Percentiles rank a stretch among this genome's conserved stretches.
Conservation (phyloP, 2,329 filamentous ascomycete species). For the Beauveria caledonica region DNA sequence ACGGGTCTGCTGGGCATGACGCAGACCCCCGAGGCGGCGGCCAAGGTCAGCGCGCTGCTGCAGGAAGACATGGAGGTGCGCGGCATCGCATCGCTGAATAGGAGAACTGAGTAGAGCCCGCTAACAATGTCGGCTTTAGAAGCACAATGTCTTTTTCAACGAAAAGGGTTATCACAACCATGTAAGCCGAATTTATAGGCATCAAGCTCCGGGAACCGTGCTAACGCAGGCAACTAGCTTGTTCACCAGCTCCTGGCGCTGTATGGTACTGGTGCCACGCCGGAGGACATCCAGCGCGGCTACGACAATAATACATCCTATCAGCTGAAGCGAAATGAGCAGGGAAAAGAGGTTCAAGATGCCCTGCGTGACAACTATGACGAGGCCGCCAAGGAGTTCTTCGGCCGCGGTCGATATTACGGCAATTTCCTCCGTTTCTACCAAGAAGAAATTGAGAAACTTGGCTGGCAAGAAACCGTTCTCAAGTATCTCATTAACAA, state of each 20-base stretch:
- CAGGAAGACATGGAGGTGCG: constrained; percentile 63
- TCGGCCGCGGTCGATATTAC: constrained; percentile 59
- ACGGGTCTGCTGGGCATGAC: constrained; percentile 41
- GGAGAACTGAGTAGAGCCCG: neutral
- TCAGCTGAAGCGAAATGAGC: constrained; percentile 47
- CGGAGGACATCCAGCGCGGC: constrained; percentile 49
- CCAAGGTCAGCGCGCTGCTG: constrained; percentile 57
- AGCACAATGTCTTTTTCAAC: constrained; percentile 77
- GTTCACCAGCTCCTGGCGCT: constrained; percentile 68
- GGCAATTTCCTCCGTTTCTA: constrained; percentile 71
- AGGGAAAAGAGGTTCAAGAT: constrained; percentile 41
- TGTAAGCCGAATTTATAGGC: constrained; percentile 30
- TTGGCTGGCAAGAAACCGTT: constrained; percentile 52
- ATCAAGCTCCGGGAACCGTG: neutral
- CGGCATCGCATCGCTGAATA: neutral
- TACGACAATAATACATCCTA: constrained; percentile 60
- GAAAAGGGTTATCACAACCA: constrained; percentile 71
- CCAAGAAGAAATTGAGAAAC: constrained; percentile 58
- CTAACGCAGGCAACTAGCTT: constrained; percentile 34
- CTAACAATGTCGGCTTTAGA: neutral
- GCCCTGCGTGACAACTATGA: constrained; percentile 47
- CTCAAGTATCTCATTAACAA: constrained; percentile 61
- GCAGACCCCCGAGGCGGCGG: constrained; percentile 51
- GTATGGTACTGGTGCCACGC: constrained; percentile 63
- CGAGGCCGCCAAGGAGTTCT: constrained; percentile 42